phyloP scores from a whole-genome alignment of 176 grass and related monocot genomes.

The Oryza longistaminata region DNA sequence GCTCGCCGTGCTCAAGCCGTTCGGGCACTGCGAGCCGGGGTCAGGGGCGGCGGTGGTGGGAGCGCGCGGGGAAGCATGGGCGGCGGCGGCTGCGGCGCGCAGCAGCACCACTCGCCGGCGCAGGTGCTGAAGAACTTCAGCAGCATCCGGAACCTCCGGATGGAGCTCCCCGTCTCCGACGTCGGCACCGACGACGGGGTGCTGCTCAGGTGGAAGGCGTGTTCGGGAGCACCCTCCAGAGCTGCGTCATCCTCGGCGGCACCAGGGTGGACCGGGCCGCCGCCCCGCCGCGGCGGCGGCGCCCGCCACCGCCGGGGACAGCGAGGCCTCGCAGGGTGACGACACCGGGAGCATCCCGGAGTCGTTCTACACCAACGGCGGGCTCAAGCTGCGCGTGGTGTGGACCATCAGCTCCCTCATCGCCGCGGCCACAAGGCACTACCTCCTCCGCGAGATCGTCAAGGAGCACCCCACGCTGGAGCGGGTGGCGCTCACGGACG shows the following conservation, averaged over 20 bases:
- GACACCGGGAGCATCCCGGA: conserved; percentile 62
- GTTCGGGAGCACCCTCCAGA: conserved; percentile 70
- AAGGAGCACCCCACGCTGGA: conserved; percentile 80
- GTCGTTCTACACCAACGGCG: conserved; percentile 81
- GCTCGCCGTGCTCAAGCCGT: conserved; percentile 62
- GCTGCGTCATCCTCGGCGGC: conserved; percentile 69
- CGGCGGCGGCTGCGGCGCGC: conserved; percentile 14
- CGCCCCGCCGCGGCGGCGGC: background rate
- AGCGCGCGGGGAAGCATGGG: background rate
- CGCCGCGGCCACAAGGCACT: conserved; percentile 74
- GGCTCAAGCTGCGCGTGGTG: conserved; percentile 70
- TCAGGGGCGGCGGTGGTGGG: background rate
- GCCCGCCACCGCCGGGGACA: background rate
- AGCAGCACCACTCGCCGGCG: conserved; percentile 65
- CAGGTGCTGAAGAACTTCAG: conserved; percentile 84
- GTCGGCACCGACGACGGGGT: conserved; percentile 62
- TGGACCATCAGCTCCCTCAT: conserved; percentile 86
- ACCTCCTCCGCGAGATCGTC: conserved; percentile 77
- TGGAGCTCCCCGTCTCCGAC: conserved; percentile 71
- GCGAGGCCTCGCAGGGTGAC: conserved; percentile 25
- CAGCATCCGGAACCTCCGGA: conserved; percentile 60
- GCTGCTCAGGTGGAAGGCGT: conserved; percentile 66
- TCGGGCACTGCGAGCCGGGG: conserved; percentile 54
- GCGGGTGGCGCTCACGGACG: conserved; percentile 64
- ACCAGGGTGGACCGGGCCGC: conserved; percentile 46